phyloP scores from a whole-genome alignment of 345 rosid species.

The Citrus unshiu region DNA sequence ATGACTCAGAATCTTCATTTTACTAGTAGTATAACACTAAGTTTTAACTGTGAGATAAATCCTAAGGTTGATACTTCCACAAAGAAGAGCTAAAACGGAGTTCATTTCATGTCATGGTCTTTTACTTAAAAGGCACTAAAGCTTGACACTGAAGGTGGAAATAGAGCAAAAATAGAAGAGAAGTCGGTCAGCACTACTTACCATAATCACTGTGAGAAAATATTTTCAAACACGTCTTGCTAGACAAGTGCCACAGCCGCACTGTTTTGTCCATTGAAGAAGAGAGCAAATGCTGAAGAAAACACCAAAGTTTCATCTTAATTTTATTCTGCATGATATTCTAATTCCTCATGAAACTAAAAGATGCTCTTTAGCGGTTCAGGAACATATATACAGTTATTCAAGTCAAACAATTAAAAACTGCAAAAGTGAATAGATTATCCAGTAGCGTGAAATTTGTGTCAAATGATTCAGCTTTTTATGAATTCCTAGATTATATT shows the following conservation, averaged over 20 bases:
- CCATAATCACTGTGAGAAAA: constrained; percentile 96
- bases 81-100: background rate
- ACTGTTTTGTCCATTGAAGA: constrained; percentile 99
- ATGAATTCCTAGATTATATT: background rate
- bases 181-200: constrained; percentile 30
- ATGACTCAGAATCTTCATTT: background rate
- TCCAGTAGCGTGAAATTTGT: background rate
- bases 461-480: background rate
- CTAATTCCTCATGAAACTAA: background rate
- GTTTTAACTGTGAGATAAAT: background rate
- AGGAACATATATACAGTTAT: background rate
- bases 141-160: background rate
- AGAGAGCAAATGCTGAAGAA: constrained; percentile 79
- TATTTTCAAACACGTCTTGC: constrained; percentile 82
- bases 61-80: background rate
- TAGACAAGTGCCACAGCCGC: constrained; percentile 82
- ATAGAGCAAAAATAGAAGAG: background rate
- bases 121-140: background rate
- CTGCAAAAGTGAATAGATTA: background rate
- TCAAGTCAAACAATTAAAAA: constrained; percentile 1
- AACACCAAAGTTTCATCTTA: constrained; percentile 11
- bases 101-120: background rate
- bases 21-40: background rate
- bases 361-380: background rate
- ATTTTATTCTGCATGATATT: constrained; percentile 9